Percentiles rank a stretch among this genome's conserved stretches.
phyloP scores from a whole-genome alignment of 352 stramenopile genomes.

The Blastocystis sp. region DNA sequence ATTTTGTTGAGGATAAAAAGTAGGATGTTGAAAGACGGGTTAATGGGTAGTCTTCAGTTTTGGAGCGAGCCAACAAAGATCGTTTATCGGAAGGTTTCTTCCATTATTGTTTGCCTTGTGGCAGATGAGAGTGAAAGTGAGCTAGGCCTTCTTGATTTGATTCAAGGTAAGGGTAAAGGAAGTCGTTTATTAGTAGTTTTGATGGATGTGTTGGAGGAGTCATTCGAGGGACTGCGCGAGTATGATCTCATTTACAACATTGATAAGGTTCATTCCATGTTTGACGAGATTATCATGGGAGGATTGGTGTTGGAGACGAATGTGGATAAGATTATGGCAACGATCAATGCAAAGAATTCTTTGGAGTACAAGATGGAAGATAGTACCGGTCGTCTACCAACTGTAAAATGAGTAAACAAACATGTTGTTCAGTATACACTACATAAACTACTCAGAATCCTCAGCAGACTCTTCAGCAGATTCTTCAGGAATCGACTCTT shows the following conservation, averaged over 20 bases:
- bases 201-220: slow-evolving; percentile 48
- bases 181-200: background rate
- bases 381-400: slow-evolving; percentile 25
- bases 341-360: slow-evolving; percentile 52
- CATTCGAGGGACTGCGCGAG: slow-evolving; percentile 27
- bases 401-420: slow-evolving; percentile 29
- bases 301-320: slow-evolving; percentile 53
- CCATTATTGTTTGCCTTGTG: slow-evolving; percentile 23
- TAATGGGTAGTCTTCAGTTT: slow-evolving; percentile 25
- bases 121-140: slow-evolving; percentile 48
- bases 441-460: slow-evolving; percentile 2
- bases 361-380: slow-evolving; percentile 50
- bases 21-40: background rate
- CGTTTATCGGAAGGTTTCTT: slow-evolving; percentile 47
- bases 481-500: background rate
- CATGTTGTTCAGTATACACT: background rate
- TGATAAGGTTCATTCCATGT: slow-evolving; percentile 51
- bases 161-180: background rate
- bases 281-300: slow-evolving; percentile 56
- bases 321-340: slow-evolving; percentile 58
- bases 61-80: slow-evolving; percentile 39
- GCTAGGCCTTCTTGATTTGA: slow-evolving; percentile 34
- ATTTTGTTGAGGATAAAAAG: slow-evolving; percentile 53
- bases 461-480: background rate
- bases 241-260: slow-evolving; percentile 58